These are phyloP conservation scores for Canavalia ensiformis DNA, from an alignment of 306 rosid species.

Conservation along the genomic window DNA sequence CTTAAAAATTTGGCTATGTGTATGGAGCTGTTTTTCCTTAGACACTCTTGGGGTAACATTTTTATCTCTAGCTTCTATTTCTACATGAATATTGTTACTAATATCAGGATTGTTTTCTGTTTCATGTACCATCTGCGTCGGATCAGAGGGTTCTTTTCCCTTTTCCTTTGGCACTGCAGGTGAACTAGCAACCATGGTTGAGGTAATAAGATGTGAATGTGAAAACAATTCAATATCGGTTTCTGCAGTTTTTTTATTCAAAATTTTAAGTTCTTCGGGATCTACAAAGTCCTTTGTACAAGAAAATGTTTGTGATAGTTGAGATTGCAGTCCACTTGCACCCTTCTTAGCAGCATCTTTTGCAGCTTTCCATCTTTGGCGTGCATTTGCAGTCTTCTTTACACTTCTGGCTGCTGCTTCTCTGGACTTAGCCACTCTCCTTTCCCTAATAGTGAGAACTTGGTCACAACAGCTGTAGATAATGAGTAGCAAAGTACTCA, in stretches of 20 bases:
- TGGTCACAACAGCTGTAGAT: conserved; percentile 83
- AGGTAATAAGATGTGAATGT: conserved; percentile 43
- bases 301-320: conserved; percentile 66
- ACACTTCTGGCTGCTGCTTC: conserved; percentile 79
- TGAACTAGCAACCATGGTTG: conserved; percentile 47
- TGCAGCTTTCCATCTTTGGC: conserved; percentile 75
- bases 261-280: conserved; percentile 57
- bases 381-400: conserved; percentile 69
- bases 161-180: conserved; percentile 50
- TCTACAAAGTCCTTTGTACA: conserved; percentile 47
- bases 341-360: conserved; percentile 71
- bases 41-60: conserved; percentile 44
- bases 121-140: conserved; percentile 54
- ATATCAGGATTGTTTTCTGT: conserved; percentile 60
- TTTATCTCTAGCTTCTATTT: conserved; percentile 37
- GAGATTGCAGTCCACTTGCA: conserved; percentile 76
- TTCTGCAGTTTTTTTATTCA: conserved; percentile 50
- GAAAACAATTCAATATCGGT: conserved; percentile 48
- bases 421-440: conserved; percentile 73
- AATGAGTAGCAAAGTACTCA: conserved; percentile 76
- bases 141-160: conserved; percentile 53
- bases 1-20: conserved; percentile 70
- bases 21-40: conserved; percentile 62
- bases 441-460: conserved; percentile 74
- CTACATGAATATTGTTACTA: conserved; percentile 49